A percentile compares a stretch with the other conserved stretches of the same genome.
These are phyloP conservation scores for Rhynchospora pubera DNA, from an alignment of 176 grass and related monocot species.

Conservation along the genomic window DNA sequence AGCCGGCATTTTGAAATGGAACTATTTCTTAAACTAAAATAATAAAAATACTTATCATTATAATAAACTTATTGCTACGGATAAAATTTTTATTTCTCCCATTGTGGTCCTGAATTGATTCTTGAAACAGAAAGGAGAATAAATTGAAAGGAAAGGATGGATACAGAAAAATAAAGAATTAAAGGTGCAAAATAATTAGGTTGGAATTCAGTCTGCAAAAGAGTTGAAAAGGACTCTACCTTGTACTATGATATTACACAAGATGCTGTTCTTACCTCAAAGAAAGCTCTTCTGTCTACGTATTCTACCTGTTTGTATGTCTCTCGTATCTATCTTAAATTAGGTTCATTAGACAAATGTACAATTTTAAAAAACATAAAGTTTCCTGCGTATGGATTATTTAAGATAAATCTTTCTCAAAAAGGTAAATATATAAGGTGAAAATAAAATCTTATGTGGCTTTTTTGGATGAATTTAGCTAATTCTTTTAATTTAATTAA, in stretches of 20 bases:
- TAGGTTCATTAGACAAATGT: background rate
- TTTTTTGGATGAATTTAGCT: background rate
- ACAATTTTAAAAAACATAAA: background rate
- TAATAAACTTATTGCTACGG: background rate
- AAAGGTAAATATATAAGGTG: background rate
- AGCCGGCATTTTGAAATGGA: background rate
- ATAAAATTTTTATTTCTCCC: background rate
- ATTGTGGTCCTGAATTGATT: conserved; percentile 15
- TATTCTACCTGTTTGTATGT: background rate
- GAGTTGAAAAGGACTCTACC: conserved; percentile 20
- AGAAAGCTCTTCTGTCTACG: background rate
- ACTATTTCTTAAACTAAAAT: too few species aligned
- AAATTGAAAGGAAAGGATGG: background rate
- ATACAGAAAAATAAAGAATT: background rate
- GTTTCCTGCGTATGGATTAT: background rate
- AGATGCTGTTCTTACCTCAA: conserved; percentile 6
- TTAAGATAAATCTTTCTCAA: background rate
- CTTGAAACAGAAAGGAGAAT: conserved; percentile 18
- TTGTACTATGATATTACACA: conserved; percentile 18
- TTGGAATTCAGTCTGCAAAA: background rate
- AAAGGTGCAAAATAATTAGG: background rate
- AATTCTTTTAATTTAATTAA: background rate
- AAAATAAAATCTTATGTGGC: too few species aligned
- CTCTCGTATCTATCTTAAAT: background rate
- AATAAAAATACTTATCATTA: background rate